A percentile compares a stretch with the other conserved stretches of the same genome.
phyloP scores from a whole-genome alignment of 2,329 filamentous ascomycete species.

The Fusarium ambrosium region DNA sequence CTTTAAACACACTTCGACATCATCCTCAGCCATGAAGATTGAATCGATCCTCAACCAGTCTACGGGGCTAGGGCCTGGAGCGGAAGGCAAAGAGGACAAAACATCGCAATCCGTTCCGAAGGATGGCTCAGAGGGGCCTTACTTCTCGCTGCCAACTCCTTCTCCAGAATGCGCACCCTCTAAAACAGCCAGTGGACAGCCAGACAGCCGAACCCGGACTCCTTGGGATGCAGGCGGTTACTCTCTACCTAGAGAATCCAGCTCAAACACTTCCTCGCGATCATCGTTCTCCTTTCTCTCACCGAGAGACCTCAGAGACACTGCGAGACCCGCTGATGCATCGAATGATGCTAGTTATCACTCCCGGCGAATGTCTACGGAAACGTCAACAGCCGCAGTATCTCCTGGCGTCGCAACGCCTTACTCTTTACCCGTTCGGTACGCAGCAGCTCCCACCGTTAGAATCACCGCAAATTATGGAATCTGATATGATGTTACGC shows the following conservation, averaged over 20 bases:
- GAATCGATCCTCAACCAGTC: conserved; percentile 43
- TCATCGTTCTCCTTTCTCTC: conserved; percentile 41
- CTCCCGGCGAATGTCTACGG: conserved; percentile 51
- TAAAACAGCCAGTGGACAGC: conserved; percentile 39
- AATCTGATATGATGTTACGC: conserved; percentile 29
- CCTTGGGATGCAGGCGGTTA: conserved; percentile 67
- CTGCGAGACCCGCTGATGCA: conserved; percentile 35
- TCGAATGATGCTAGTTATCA: conserved; percentile 38
- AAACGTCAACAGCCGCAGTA: conserved; percentile 42
- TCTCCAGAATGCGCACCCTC: conserved; percentile 50
- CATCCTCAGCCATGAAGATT: conserved; percentile 33
- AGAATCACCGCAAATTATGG: not conserved
- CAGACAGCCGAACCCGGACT: conserved; percentile 52
- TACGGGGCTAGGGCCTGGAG: conserved; percentile 30
- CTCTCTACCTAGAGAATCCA: conserved; percentile 58
- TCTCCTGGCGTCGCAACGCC: conserved; percentile 31
- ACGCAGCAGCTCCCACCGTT: conserved; percentile 12
- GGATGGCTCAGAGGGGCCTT: conserved; percentile 19
- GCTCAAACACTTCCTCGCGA: conserved; percentile 51
- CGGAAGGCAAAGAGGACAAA: conserved; percentile 19
- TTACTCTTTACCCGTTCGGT: conserved; percentile 45
- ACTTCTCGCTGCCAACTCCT: conserved; percentile 50
- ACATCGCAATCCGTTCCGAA: conserved; percentile 14
- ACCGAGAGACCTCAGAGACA: conserved; percentile 41
- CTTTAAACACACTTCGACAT: conserved; percentile 5